phyloP scores from a whole-genome alignment of 257 asterid genomes.

The Marsdenia floribunda region DNA sequence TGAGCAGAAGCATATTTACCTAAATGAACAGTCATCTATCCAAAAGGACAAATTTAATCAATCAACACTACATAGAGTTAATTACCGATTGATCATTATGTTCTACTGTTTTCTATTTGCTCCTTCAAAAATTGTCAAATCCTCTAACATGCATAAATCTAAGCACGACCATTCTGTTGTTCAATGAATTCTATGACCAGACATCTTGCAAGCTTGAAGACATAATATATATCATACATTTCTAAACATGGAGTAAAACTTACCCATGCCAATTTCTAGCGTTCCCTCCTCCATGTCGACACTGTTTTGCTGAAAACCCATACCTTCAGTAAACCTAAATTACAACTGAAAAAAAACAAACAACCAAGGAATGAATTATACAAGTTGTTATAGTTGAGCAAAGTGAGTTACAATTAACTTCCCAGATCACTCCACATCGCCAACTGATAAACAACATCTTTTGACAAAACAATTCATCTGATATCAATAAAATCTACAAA shows the following conservation, averaged over 20 bases:
- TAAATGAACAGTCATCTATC: neutral
- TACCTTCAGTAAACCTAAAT: slow-evolving; percentile 35
- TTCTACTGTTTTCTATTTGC: neutral
- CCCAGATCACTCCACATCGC: neutral
- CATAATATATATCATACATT: neutral
- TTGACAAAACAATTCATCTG: neutral
- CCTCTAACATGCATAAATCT: neutral
- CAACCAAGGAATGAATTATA: neutral
- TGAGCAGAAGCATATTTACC: neutral
- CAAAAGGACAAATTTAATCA: neutral
- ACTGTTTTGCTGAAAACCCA: slow-evolving; percentile 58
- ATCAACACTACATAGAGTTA: neutral
- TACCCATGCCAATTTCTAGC: slow-evolving; percentile 93
- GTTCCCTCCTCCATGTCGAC: slow-evolving; percentile 74
- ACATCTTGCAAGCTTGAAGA: neutral
- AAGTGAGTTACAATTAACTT: neutral
- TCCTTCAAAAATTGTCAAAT: neutral
- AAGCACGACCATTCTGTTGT: too few species aligned
- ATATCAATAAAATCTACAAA: neutral
- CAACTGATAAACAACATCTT: neutral
- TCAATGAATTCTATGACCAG: neutral
- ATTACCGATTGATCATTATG: neutral
- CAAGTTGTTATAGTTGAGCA: neutral
- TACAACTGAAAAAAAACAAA: slow-evolving; percentile 8
- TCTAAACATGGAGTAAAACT: slow-evolving; percentile 12